These are phyloP conservation scores for Aegilops umbellulata DNA, from an alignment of 176 grass and related monocot species.

Conservation along the genomic window DNA sequence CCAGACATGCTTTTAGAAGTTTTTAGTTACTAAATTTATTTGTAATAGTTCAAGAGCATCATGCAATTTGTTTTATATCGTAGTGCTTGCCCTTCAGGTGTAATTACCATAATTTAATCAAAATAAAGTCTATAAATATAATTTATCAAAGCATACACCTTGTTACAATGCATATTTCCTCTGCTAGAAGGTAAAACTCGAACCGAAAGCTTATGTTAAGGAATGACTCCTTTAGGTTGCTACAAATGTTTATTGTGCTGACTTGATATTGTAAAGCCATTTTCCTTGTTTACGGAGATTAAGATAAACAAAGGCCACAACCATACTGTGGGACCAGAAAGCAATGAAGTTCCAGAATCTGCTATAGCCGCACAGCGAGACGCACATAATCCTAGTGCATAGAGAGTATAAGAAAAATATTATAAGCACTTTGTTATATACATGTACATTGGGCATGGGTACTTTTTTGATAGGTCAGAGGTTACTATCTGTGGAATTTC, in stretches of 20 bases:
- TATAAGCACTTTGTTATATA: slow-evolving; percentile 8
- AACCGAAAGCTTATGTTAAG: not conserved
- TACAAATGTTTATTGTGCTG: not conserved
- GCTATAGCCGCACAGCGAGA: slow-evolving; percentile 70
- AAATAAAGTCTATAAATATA: not conserved
- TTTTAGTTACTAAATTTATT: not conserved
- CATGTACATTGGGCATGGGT: not conserved
- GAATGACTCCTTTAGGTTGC: not conserved
- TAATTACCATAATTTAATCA: not conserved
- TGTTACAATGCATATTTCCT: not conserved
- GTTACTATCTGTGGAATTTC: slow-evolving; percentile 51
- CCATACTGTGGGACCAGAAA: slow-evolving; percentile 72
- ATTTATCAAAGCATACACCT: not conserved
- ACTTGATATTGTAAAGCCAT: not conserved
- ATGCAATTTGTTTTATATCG: not conserved
- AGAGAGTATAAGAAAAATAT: slow-evolving; percentile 18
- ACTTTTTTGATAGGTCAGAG: not conserved
- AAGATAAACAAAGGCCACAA: slow-evolving; percentile 24
- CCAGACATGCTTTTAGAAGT: not conserved
- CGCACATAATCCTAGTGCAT: slow-evolving; percentile 61
- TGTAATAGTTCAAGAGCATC: not conserved
- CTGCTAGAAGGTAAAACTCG: not conserved
- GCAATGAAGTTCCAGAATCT: slow-evolving; percentile 91
- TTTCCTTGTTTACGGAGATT: not conserved
- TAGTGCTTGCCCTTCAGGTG: not conserved